Evolutionary conservation across 805 yeast genomes (phyloP), one percentile per base, ranked within the genome.

Genomic region (Nakazawaea ishiwadae): DNA sequence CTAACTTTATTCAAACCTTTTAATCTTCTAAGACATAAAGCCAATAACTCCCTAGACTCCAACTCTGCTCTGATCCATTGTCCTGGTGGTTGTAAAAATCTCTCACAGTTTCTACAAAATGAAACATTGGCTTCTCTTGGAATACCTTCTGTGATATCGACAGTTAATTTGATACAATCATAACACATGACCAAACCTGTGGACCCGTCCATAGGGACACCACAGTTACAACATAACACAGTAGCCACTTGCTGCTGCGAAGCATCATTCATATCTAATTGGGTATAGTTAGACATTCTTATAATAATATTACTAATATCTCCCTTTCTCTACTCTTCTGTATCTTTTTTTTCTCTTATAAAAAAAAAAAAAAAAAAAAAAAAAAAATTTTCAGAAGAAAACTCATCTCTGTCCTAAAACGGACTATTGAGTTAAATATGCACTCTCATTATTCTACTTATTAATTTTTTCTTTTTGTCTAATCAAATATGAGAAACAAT

Each of bases 181-280:
- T 86, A 82, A 69, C 99, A 93, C 95, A 91, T 88, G 20, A 89
- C 95, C 44, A 90, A 68, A 11, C 96, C 96, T 19, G 79, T 67
- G 18, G 97, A 87, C 33, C 98, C 98, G 59, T 93, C 98, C 77
- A 93, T 87, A 33, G 98, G 97, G 43, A 84, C 87, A 66, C 98
- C 98, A 82, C 99, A 93, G 82, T 87, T 88, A 66, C 96, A 89
- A 72, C 99, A 93, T 44, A 93, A 77, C 46, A 93, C 93, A 1
- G 98, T 93, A 26, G 97, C 95, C 15, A 70, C 74, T 60, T 59
- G 49, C 58, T 65, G 44, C 12, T 51, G 54, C 30, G 56, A 57
- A 20, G 55, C 66, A 33, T 65, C 68, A 18, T n/a, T n/a, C n/a
- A 56, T 57, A 18, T 55, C 51, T 29, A 73, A 57, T 44, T 67